Base-by-base conservation (phyloP, 2,329 filamentous ascomycete species). In the Trichoderma citrinoviride region DNA sequence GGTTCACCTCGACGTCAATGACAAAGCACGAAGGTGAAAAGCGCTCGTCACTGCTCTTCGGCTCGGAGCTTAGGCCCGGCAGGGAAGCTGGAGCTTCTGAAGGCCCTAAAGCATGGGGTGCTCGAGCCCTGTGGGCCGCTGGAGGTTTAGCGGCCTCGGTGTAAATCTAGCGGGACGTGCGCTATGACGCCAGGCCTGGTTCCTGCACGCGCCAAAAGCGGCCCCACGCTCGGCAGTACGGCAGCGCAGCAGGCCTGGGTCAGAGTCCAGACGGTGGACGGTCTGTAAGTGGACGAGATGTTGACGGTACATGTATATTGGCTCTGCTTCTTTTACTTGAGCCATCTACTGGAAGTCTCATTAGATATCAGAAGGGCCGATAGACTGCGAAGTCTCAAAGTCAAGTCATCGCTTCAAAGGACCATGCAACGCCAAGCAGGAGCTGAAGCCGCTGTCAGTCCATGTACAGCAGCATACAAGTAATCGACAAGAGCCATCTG, bases 131-230 rank as follows among this genome's bases (percentile, higher is more conserved):
- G 52, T 64, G 61, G 50, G 52, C 52, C 52, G 43, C 52, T 63
- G 50, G n/a, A 57, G 44, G 12, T 21, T 33, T 64, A 55, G 61
- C 58, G 58, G 44, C 21, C 14, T 62, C 10, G 25, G 25, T 29
- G 25, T n/a, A n/a, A 19, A 33, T 57, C 37, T 41, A 44, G 54
- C 37, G 52, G 33, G 7, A 15, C 21, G 53, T 55, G 37, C 53
- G 33, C 58, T 40, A 56, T 63, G 61, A 63, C 61, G 61, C 49
- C 61, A 41, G 8, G 21, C 17, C 33, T 41, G 41, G 61, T 63
- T 63, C 61, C 52, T 64, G 61, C 43, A 33, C n/a, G n/a, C n/a
- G n/a, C 61, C 61, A 64, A 55, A 63, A 54, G 40, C 58, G 58
- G 58, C 58, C 58, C 58, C 58, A 46, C 58, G 58, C 23, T 54